These are phyloP conservation scores for Neurospora sp. DNA, from an alignment of 495 filamentous ascomycete species.

Conservation along the genomic window DNA sequence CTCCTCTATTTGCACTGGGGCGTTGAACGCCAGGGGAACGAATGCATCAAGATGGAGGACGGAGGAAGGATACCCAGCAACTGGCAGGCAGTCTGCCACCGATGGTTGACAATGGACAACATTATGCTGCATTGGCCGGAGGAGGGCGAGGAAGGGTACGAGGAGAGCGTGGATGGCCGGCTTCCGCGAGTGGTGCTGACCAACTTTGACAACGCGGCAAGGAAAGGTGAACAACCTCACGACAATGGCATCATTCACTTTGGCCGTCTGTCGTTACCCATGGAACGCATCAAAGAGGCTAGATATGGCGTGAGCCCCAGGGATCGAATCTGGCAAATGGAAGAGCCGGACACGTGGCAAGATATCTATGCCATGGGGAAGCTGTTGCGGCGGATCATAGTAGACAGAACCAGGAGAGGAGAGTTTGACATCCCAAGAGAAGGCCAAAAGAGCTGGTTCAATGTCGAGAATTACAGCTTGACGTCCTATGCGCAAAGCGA, in stretches of 20 bases:
- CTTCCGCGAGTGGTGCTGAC: not conserved
- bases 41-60: not conserved
- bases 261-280: not conserved
- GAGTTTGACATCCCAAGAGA: too few species aligned
- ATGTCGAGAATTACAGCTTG: not conserved
- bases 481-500: too few species aligned
- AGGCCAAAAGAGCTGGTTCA: not conserved
- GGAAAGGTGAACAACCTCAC: not conserved
- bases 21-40: not conserved
- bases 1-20: constrained; percentile 5
- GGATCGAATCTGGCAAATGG: not conserved
- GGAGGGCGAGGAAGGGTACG: not conserved
- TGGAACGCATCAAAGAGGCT: not conserved
- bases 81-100: not conserved
- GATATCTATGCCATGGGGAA: constrained; percentile 3
- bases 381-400: not conserved
- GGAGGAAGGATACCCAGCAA: not conserved
- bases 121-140: not conserved
- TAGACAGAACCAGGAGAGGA: not conserved
- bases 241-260: not conserved
- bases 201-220: not conserved
- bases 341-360: not conserved
- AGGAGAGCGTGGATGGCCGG: not conserved
- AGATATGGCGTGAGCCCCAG: not conserved
- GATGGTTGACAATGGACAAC: not conserved